phyloP scores from a whole-genome alignment of 176 grass and related monocot species.

The Melocanna baccifera region DNA sequence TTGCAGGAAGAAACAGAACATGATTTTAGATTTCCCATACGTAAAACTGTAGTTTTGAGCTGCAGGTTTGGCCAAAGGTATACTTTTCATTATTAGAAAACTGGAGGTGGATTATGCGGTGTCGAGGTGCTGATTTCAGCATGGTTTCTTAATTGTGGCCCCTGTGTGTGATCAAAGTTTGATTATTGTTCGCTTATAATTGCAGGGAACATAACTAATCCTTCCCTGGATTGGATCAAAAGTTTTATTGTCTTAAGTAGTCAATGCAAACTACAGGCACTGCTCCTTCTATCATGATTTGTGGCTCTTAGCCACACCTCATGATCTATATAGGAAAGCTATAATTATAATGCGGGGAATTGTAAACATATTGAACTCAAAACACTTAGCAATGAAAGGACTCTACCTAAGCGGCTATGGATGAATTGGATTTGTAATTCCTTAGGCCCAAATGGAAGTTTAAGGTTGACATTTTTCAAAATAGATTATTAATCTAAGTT shows the following conservation, averaged over 20 bases:
- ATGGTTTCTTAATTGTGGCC: not conserved
- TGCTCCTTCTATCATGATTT: not conserved
- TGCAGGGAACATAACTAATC: not conserved
- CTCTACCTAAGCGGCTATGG: not conserved
- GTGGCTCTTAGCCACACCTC: not conserved
- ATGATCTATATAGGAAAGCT: not conserved
- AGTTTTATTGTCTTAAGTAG: not conserved
- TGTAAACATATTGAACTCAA: not conserved
- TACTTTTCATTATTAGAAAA: not conserved
- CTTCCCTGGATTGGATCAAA: not conserved
- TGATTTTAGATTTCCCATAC: not conserved
- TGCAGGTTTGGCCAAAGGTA: not conserved
- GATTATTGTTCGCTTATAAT: not conserved
- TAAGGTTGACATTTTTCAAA: not conserved
- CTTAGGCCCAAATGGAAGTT: not conserved
- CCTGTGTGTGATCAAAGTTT: not conserved
- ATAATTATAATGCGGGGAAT: not conserved
- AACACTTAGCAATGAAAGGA: not conserved
- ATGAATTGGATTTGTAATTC: not conserved
- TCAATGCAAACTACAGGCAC: not conserved
- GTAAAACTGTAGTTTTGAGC: not conserved
- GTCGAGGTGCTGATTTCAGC: not conserved
- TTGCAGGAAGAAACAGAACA: not conserved
- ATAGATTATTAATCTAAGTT: not conserved
- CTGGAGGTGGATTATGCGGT: not conserved